A percentile compares a stretch with the other conserved stretches of the same genome.
Evolutionary conservation across 2,329 filamentous ascomycete genomes (phyloP).

Genomic region (Cytospora piceae): DNA sequence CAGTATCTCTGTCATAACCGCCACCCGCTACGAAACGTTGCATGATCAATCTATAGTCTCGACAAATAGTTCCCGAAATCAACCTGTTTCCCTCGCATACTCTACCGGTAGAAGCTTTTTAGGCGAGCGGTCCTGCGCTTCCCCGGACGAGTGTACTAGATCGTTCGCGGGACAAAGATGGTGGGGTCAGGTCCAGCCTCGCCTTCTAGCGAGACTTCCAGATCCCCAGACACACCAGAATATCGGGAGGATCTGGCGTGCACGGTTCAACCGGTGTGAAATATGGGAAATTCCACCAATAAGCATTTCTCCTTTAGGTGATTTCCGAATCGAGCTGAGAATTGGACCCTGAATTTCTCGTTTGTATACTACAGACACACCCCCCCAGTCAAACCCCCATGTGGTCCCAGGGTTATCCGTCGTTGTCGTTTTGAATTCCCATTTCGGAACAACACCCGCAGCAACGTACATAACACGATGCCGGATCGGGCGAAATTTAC

Average conservation of each 20-base stretch:
- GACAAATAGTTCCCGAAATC: neutral
- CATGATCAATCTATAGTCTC: neutral
- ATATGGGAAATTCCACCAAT: neutral
- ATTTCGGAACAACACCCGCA: no score
- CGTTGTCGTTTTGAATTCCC: no score
- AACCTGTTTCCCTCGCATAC: neutral
- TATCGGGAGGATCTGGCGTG: neutral
- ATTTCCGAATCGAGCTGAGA: neutral
- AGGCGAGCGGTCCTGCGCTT: conserved; percentile 9
- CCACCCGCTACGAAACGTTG: neutral
- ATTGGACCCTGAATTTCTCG: neutral
- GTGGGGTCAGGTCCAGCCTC: conserved; percentile 6
- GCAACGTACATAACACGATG: neutral
- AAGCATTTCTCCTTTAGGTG: neutral
- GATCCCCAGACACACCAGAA: neutral
- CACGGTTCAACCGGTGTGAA: neutral
- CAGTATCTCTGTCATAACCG: neutral
- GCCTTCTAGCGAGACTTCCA: neutral
- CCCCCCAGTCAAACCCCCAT: no score
- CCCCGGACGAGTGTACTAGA: neutral
- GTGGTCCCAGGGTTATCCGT: no score
- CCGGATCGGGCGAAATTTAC: neutral
- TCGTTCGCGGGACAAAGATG: neutral
- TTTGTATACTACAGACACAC: neutral
- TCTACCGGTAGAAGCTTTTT: neutral